Base-by-base conservation (phyloP, 2,329 filamentous ascomycete species). In the Epichloe sibirici region DNA sequence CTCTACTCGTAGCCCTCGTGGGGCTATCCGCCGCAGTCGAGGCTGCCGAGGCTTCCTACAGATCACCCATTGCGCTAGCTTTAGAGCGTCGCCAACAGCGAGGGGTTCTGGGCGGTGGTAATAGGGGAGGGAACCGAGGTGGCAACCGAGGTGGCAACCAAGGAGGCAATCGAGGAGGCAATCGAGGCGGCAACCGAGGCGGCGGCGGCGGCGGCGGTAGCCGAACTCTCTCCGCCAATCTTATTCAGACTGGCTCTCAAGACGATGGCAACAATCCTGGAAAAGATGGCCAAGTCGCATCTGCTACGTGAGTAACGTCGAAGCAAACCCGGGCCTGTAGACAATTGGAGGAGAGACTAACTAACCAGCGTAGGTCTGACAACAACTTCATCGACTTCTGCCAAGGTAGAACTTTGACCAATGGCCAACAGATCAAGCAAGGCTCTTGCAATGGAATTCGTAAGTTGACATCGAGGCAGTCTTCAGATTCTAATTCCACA, bases 381-480 rank as follows among this genome's bases (percentile, higher is more conserved):
- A 69, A 71, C 69, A 83, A 83, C 69, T 82, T 82, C 63, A 80
- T 82, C 74, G 82, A 82, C 72, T 80, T 81, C 64, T 82, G 79
- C 62, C 55, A 65, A 4, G 77, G 75, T 45, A 59, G 74, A 62
- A 75, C 69, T 0, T 63, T 81, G 47, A 84, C 81, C 57, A 81
- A 85, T 60, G 82, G 81, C 60, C 66, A 75, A 31, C 81, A 85
- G 63, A 69, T 75, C 49, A 70, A 69, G 54, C 65, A 58, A 4
- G 82, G 82, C 21, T 85, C 81, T 38, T 85, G 82, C 69, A 85
- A 85, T 63, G 77, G 77, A 62, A 74, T 82, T 58, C 68, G 77
- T 78, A 71, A 65, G 48, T 51, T 8, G 45, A n/a, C 17, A 28
- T 45, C 40, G 5, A 50, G 31, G 17, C 34, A 17, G 23, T 42